Conservation (phyloP, 2,329 filamentous ascomycete genomes). For the Phoma sp. region DNA sequence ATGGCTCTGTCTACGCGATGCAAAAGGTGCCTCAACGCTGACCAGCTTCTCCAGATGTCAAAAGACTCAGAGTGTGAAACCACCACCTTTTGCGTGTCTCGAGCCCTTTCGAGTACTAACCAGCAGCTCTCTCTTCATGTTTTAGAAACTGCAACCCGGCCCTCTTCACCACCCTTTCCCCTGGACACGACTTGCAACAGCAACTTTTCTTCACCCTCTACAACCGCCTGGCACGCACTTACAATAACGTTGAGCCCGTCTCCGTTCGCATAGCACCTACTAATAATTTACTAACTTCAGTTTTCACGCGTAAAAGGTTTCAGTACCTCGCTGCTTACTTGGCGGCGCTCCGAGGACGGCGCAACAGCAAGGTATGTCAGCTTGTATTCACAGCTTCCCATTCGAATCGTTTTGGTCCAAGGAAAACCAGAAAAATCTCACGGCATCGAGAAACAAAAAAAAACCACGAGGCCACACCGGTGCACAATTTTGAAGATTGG, state of each 20-base stretch:
- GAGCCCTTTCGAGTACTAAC: conserved; percentile 27
- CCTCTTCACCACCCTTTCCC: background rate
- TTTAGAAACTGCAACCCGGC: background rate
- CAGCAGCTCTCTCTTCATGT: conserved; percentile 12
- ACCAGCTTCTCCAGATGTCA: conserved; percentile 33
- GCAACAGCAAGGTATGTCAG: conserved; percentile 15
- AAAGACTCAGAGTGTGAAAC: conserved; percentile 41
- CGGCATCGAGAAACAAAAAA: background rate
- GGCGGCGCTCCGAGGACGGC: background rate
- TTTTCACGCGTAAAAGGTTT: background rate
- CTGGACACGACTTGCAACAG: background rate
- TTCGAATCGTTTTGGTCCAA: background rate
- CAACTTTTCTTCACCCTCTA: background rate
- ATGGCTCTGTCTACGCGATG: conserved; percentile 6
- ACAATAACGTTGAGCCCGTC: background rate
- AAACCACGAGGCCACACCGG: background rate
- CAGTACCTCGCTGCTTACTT: background rate
- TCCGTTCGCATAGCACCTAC: conserved; percentile 6
- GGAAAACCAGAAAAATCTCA: background rate
- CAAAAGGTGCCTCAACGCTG: conserved; percentile 15
- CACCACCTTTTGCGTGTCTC: conserved; percentile 27
- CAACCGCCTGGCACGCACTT: background rate
- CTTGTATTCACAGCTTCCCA: background rate
- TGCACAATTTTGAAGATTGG: background rate
- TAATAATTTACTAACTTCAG: conserved; percentile 13